Evolutionary conservation across 257 asterid genomes (phyloP).

Genomic region (Dorcoceras hygrometricum): DNA sequence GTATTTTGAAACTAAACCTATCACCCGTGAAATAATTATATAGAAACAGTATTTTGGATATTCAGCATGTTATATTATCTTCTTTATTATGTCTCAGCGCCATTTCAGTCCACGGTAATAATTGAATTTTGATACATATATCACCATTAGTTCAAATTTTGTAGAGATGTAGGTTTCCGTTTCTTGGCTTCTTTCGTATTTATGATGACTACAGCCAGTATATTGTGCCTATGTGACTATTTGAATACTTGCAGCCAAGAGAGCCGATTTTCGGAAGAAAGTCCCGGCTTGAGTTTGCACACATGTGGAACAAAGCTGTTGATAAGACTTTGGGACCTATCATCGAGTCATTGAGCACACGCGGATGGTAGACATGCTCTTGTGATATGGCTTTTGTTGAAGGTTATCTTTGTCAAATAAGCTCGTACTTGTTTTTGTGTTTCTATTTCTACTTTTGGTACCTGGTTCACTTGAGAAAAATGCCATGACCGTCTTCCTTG

Average conservation of each 20-base stretch:
- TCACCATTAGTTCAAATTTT: too few species aligned
- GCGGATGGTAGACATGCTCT: constrained; percentile 47
- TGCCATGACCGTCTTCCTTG: neutral
- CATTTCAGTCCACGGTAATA: neutral
- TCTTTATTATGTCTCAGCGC: neutral
- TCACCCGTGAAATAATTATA: neutral
- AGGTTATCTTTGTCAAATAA: constrained; percentile 17
- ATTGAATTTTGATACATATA: neutral
- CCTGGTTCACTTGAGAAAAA: neutral
- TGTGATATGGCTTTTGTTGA: constrained; percentile 2
- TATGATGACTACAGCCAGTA: neutral
- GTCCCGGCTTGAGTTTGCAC: constrained; percentile 44
- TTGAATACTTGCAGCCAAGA: constrained; percentile 29
- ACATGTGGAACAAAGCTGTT: constrained; percentile 51
- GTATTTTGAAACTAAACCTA: neutral
- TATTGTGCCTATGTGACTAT: neutral
- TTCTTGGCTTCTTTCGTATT: neutral
- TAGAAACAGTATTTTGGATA: neutral
- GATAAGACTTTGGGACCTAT: constrained; percentile 45
- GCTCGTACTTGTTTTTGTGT: constrained; percentile 6
- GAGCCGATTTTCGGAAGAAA: constrained; percentile 46
- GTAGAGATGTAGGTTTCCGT: neutral
- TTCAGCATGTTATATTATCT: neutral
- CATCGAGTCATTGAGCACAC: constrained; percentile 49
- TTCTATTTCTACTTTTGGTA: neutral